These are phyloP conservation scores for Miscanthus lutarioriparius DNA, from an alignment of 176 grass and related monocot genomes.

Conservation along the genomic window DNA sequence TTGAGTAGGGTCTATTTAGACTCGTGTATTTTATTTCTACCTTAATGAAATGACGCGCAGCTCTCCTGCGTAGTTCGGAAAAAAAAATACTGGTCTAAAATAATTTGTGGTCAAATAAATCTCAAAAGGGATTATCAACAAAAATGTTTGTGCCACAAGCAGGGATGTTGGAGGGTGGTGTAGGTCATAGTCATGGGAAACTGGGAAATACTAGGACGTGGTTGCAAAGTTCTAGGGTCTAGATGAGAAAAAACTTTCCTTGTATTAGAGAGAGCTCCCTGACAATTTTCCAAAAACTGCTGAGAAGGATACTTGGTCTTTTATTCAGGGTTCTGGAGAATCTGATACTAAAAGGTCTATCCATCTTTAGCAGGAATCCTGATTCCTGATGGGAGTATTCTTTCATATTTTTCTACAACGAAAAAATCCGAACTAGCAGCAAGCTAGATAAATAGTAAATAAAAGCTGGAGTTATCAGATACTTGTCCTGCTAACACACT, in stretches of 20 bases:
- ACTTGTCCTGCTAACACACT: background rate
- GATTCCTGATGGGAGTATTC: background rate
- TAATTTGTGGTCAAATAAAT: background rate
- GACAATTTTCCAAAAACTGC: background rate
- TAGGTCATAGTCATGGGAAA: background rate
- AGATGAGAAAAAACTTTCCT: background rate
- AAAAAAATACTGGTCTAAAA: background rate
- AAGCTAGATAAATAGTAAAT: background rate
- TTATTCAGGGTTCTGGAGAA: background rate
- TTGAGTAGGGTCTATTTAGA: no score
- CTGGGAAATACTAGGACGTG: background rate
- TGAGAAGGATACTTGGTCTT: background rate
- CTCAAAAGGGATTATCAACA: background rate
- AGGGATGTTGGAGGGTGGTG: background rate
- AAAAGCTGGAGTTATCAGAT: background rate
- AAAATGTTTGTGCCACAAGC: background rate
- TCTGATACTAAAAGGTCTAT: background rate
- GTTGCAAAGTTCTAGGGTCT: background rate
- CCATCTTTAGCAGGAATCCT: background rate
- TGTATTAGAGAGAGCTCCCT: background rate
- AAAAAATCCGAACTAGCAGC: background rate
- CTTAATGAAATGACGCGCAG: no score
- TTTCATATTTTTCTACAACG: background rate
- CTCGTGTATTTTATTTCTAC: no score
- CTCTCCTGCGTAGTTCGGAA: no score